Evolutionary conservation across 1,284 basidiomycete species (phyloP).

Genomic region (Trametes sp.): DNA sequence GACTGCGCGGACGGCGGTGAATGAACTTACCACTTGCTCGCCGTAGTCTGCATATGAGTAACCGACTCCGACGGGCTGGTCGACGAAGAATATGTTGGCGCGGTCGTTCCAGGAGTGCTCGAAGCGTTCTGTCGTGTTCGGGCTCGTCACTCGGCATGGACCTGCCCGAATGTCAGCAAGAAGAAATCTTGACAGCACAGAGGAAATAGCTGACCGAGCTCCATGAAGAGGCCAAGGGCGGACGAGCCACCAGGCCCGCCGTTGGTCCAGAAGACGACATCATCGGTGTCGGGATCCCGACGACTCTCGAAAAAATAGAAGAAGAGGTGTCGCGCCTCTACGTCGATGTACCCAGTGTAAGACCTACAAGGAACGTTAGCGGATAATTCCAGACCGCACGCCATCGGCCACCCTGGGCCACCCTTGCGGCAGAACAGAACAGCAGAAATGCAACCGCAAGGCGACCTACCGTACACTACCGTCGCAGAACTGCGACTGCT

Average conservation of each 20-base stretch:
- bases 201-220: constrained; percentile 52
- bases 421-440: not conserved
- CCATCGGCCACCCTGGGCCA: constrained; percentile 40
- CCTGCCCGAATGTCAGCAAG: constrained; percentile 33
- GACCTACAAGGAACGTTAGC: constrained; percentile 7
- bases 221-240: constrained; percentile 71
- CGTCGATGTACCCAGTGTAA: constrained; percentile 68
- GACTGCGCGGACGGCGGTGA: not conserved
- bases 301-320: constrained; percentile 85
- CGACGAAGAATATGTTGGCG: constrained; percentile 76
- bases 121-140: constrained; percentile 56
- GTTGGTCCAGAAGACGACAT: constrained; percentile 74
- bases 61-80: constrained; percentile 70
- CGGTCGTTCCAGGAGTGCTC: constrained; percentile 74
- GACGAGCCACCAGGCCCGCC: constrained; percentile 64
- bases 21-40: constrained; percentile 58
- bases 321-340: constrained; percentile 77
- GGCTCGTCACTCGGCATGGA: constrained; percentile 58
- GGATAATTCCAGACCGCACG: not conserved
- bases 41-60: constrained; percentile 80
- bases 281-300: constrained; percentile 47
- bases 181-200: not conserved
- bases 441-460: not conserved
- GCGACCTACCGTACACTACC: constrained; percentile 33
- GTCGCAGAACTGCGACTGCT: constrained; percentile 45